Conservation (phyloP, 192 early-diverging fungal species). For the Lobulomyces angularis region DNA sequence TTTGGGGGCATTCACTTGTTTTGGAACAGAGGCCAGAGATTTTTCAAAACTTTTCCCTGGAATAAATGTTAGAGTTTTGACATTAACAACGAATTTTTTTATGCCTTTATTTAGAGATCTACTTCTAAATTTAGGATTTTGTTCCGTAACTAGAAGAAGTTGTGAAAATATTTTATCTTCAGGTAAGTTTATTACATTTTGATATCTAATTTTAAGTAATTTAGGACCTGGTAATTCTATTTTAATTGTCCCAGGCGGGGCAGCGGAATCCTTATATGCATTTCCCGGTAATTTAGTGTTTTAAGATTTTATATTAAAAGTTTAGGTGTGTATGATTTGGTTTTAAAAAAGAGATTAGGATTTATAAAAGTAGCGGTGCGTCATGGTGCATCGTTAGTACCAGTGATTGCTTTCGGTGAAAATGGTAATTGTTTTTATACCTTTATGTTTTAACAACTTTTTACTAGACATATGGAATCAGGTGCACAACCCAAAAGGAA, state of each 20-base stretch:
- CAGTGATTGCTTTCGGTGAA: conserved; percentile 88
- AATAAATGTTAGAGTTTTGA: conserved; percentile 64
- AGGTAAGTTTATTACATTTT: no score
- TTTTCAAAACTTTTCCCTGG: conserved; percentile 69
- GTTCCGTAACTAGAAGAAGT: no score
- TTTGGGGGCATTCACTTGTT: conserved; percentile 68
- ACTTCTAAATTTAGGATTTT: no score
- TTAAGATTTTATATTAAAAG: neutral
- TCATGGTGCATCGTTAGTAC: conserved; percentile 70
- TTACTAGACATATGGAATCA: conserved; percentile 64
- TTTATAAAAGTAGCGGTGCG: conserved; percentile 83
- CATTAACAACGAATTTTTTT: conserved; percentile 68
- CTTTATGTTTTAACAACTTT: neutral
- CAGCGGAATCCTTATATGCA: conserved; percentile 66
- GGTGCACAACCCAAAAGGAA: conserved; percentile 51
- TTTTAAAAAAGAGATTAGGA: conserved; percentile 67
- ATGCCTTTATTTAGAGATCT: conserved; percentile 79
- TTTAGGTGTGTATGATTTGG: conserved; percentile 34
- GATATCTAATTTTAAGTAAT: no score
- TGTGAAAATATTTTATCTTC: no score
- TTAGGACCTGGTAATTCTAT: conserved; percentile 54
- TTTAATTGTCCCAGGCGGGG: conserved; percentile 86
- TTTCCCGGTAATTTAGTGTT: conserved; percentile 2
- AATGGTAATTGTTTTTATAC: conserved; percentile 35
- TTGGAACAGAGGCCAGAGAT: conserved; percentile 66